A percentile compares a stretch with the other conserved stretches of the same genome.
phyloP scores from a whole-genome alignment of 345 rosid genomes.

The Gossypium australe region DNA sequence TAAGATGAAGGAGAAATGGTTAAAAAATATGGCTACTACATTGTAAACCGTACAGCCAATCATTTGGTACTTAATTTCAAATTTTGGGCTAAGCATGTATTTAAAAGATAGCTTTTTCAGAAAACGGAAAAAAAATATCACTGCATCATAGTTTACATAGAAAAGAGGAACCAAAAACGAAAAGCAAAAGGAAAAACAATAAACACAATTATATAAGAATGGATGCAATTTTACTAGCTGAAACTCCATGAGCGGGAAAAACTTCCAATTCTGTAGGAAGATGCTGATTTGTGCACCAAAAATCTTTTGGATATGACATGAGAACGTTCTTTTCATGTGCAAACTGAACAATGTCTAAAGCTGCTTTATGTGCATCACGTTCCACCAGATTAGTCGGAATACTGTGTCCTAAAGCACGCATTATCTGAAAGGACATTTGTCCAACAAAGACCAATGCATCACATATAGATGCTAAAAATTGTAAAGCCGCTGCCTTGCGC shows the following conservation, averaged over 20 bases:
- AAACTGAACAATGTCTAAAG: slow-evolving; percentile 38
- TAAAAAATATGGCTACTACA: slow-evolving; percentile 1
- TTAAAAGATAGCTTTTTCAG: not conserved
- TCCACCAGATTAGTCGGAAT: slow-evolving; percentile 45
- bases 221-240: slow-evolving; percentile 37
- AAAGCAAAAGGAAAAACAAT: not conserved
- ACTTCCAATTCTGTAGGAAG: slow-evolving; percentile 29
- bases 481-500: slow-evolving; percentile 50
- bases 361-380: slow-evolving; percentile 37
- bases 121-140: not conserved
- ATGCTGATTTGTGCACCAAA: slow-evolving; percentile 41
- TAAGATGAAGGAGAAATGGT: not conserved
- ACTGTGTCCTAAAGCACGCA: slow-evolving; percentile 42
- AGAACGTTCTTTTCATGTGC: slow-evolving; percentile 33
- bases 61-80: not conserved
- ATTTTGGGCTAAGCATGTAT: not conserved
- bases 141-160: not conserved
- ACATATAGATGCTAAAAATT: slow-evolving; percentile 55
- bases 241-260: slow-evolving; percentile 36
- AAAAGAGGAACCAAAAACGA: not conserved
- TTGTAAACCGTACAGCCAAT: not conserved
- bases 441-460: slow-evolving; percentile 58
- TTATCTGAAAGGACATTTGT: slow-evolving; percentile 57
- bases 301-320: slow-evolving; percentile 48
- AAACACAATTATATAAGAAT: not conserved